Percentiles rank a stretch among this genome's conserved stretches.
These are phyloP conservation scores for Globisporangium canariense DNA, from an alignment of 352 stramenopile genomes.

Conservation along the genomic window DNA sequence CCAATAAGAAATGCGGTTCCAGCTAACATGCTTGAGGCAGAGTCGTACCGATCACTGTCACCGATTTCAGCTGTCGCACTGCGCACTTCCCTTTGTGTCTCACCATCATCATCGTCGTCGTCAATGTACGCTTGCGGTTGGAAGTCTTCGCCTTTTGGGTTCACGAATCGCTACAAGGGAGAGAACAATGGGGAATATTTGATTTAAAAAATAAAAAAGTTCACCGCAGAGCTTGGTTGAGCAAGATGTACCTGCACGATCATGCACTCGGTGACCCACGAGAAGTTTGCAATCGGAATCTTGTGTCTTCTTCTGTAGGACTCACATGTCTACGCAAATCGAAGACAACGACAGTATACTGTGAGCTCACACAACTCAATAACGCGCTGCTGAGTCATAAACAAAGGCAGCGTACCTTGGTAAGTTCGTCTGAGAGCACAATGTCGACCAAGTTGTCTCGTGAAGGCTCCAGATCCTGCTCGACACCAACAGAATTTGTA, in stretches of 20 bases:
- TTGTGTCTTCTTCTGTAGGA: slow-evolving; percentile 40
- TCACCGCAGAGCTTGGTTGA: neutral
- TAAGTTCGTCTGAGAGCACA: slow-evolving; percentile 66
- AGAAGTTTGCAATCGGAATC: slow-evolving; percentile 55
- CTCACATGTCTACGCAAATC: slow-evolving; percentile 38
- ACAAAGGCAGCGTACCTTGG: slow-evolving; percentile 24
- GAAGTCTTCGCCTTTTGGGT: slow-evolving; percentile 37
- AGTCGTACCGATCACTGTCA: slow-evolving; percentile 53
- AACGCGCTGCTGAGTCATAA: neutral
- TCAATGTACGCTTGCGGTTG: slow-evolving; percentile 31
- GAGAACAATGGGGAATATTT: neutral
- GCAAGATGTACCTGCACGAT: slow-evolving; percentile 55
- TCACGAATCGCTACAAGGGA: slow-evolving; percentile 38
- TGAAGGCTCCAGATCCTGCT: slow-evolving; percentile 47
- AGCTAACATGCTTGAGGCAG: neutral
- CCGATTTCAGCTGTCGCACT: slow-evolving; percentile 52
- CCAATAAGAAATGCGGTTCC: neutral
- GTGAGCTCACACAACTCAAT: neutral
- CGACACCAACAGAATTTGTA: neutral
- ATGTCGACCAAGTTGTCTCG: slow-evolving; percentile 45
- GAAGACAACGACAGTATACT: neutral
- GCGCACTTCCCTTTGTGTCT: slow-evolving; percentile 28
- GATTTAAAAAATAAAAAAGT: neutral
- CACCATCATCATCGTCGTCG: slow-evolving; percentile 8
- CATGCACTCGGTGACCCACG: slow-evolving; percentile 81